A percentile compares a stretch with the other conserved stretches of the same genome.
phyloP scores from a whole-genome alignment of 768 basidiomycete species.

The Dictyophora rubrovolvata region DNA sequence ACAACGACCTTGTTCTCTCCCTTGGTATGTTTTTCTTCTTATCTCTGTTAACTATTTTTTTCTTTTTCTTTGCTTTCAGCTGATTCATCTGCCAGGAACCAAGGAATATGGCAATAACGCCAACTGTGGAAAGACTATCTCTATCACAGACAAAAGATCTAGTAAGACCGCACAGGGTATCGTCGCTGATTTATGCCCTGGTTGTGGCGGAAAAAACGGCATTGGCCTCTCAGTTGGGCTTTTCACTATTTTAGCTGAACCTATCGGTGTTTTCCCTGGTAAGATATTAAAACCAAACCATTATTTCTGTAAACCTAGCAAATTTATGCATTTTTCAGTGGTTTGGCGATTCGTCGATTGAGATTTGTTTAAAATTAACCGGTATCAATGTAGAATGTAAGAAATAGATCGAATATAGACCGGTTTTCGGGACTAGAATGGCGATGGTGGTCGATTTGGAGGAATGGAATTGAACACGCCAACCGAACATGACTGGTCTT shows the following conservation, averaged over 20 bases:
- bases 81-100: neutral
- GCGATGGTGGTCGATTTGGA: too few species aligned
- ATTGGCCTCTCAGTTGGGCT: conserved; percentile 67
- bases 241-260: conserved; percentile 45
- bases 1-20: conserved; percentile 34
- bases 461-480: too few species aligned
- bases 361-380: too few species aligned
- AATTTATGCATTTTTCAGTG: too few species aligned
- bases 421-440: too few species aligned
- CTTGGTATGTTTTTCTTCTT: conserved; percentile 17
- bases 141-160: conserved; percentile 52
- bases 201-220: conserved; percentile 56
- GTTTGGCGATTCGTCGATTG: too few species aligned
- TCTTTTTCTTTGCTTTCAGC: neutral
- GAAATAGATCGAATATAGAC: too few species aligned
- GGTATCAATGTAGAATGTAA: too few species aligned
- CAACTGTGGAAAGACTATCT: conserved; percentile 54
- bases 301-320: too few species aligned
- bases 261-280: conserved; percentile 50
- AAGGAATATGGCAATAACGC: conserved; percentile 30
- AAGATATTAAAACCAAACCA: conserved; percentile 13
- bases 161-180: conserved; percentile 48
- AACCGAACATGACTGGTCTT: too few species aligned
- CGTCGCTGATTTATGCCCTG: conserved; percentile 76
- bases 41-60: neutral